These are phyloP conservation scores for Fusarium pseudonygamai DNA, from an alignment of 2,329 filamentous ascomycete species.

Conservation along the genomic window DNA sequence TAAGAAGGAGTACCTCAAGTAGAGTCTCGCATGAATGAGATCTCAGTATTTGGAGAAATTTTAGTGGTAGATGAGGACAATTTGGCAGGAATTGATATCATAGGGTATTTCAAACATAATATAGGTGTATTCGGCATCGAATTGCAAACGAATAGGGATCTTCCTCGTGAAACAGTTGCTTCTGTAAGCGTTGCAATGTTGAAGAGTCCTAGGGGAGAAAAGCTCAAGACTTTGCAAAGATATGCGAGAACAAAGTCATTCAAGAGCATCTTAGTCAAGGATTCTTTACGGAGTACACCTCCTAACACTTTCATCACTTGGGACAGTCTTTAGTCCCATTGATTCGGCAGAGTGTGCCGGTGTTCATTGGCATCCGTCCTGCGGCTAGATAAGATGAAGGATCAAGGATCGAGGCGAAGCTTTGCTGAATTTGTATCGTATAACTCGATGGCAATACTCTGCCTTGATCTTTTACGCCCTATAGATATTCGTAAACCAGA, in stretches of 20 bases:
- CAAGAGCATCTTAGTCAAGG: background rate
- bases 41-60: background rate
- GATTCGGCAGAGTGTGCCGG: background rate
- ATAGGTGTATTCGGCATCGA: background rate
- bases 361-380: background rate
- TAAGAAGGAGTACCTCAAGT: conserved; percentile 47
- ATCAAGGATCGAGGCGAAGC: background rate
- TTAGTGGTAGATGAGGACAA: background rate
- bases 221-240: background rate
- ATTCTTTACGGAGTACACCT: no score
- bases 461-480: background rate
- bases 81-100: background rate
- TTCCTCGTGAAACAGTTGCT: background rate
- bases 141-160: background rate
- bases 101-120: background rate
- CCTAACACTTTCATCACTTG: no score
- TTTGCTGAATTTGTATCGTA: background rate
- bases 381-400: background rate
- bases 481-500: background rate
- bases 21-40: background rate
- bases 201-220: background rate
- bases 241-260: background rate
- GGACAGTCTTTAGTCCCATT: background rate
- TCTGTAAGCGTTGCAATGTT: background rate
- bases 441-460: background rate